Evolutionary conservation across 352 stramenopile species (phyloP).

Genomic region (Phytopythium oedochilum): DNA sequence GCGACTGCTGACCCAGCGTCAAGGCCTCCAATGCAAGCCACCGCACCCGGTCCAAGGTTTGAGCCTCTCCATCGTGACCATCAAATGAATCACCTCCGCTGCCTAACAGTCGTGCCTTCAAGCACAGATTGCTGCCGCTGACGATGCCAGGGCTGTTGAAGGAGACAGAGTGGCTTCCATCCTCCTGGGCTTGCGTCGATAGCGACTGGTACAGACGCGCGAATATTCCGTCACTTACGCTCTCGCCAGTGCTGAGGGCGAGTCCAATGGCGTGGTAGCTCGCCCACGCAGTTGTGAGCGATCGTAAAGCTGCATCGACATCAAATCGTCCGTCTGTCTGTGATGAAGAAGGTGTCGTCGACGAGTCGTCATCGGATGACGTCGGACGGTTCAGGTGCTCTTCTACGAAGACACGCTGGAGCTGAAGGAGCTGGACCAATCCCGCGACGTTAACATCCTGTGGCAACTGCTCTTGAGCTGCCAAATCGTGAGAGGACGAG

Average conservation of each 20-base stretch:
- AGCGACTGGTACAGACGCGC: neutral
- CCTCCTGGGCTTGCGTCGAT: neutral
- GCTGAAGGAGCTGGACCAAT: slow-evolving; percentile 16
- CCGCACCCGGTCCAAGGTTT: neutral
- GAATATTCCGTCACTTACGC: neutral
- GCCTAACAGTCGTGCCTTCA: slow-evolving; percentile 22
- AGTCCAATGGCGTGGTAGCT: neutral
- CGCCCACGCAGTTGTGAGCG: neutral
- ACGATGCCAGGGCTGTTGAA: slow-evolving; percentile 4
- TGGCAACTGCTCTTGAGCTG: neutral
- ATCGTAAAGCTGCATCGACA: neutral
- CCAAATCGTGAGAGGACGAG: neutral
- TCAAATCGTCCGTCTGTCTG: too few relatives aligned
- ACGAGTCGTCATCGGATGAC: neutral
- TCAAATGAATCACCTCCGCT: neutral
- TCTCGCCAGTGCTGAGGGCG: neutral
- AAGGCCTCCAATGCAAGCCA: slow-evolving; percentile 1
- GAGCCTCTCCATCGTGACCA: neutral
- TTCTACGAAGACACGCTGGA: slow-evolving; percentile 29
- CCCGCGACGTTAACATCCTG: neutral
- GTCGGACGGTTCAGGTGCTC: slow-evolving; percentile 9
- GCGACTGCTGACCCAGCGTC: neutral
- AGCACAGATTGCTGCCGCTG: slow-evolving; percentile 13
- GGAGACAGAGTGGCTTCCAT: neutral
- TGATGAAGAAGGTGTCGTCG: neutral